Conservation (phyloP, 371 early-diverging fungal genomes). For the Actinomucor elegans region DNA sequence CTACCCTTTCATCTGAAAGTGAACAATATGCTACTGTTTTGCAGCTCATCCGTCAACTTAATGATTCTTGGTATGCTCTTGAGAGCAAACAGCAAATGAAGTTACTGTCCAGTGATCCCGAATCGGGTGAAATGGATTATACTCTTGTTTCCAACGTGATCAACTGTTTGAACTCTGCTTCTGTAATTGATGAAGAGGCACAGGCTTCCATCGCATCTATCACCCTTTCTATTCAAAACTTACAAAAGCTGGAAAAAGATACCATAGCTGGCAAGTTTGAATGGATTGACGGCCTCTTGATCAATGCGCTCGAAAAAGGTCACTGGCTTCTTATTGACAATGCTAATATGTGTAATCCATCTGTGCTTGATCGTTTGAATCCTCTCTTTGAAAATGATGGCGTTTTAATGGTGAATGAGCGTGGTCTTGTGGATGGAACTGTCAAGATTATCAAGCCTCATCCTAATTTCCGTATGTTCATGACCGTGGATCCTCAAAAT, state of each 20-base stretch:
- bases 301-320: slow-evolving; percentile 93
- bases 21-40: slow-evolving; percentile 24
- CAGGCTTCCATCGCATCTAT: slow-evolving; percentile 12
- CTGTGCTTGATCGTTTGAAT: slow-evolving; percentile 95
- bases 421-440: slow-evolving; percentile 82
- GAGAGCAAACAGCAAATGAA: slow-evolving; percentile 37
- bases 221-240: slow-evolving; percentile 12
- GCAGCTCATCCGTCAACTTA: slow-evolving; percentile 36
- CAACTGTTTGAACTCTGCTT: slow-evolving; percentile 27
- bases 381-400: slow-evolving; percentile 92
- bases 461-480: slow-evolving; percentile 95
- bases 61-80: slow-evolving; percentile 42
- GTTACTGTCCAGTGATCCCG: slow-evolving; percentile 7
- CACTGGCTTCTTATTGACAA: slow-evolving; percentile 99
- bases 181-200: slow-evolving; percentile 22
- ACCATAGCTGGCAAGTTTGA: slow-evolving; percentile 85
- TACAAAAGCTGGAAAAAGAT: slow-evolving; percentile 53
- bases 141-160: slow-evolving; percentile 32
- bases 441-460: slow-evolving; percentile 89
- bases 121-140: slow-evolving; percentile 34
- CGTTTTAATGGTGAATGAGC: slow-evolving; percentile 86
- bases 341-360: slow-evolving; percentile 95
- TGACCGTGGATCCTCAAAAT: slow-evolving; percentile 94
- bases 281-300: slow-evolving; percentile 96
- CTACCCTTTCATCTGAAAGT: slow-evolving; percentile 3